Percentiles rank a stretch among this genome's conserved stretches.
Evolutionary conservation across 306 rosid species (phyloP).

Genomic region (Prosopis cineraria): DNA sequence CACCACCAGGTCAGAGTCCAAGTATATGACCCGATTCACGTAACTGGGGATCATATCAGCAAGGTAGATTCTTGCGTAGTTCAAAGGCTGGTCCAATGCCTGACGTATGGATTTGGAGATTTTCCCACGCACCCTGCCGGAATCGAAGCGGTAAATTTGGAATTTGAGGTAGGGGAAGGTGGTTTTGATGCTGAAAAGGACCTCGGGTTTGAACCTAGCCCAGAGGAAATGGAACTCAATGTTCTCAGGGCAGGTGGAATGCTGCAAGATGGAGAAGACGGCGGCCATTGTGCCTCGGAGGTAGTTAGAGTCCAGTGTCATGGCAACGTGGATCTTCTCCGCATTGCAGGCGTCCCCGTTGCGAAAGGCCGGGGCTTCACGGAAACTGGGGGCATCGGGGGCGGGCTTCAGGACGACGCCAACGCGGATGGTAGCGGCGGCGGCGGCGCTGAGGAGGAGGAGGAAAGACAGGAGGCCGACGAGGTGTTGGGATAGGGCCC

Average conservation of each 20-base stretch:
- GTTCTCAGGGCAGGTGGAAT: slow-evolving; percentile 75
- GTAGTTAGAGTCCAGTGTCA: slow-evolving; percentile 89
- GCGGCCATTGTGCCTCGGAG: slow-evolving; percentile 86
- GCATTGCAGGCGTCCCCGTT: slow-evolving; percentile 57
- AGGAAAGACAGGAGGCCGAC: slow-evolving; percentile 21
- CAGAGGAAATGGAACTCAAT: slow-evolving; percentile 79
- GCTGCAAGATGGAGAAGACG: slow-evolving; percentile 72
- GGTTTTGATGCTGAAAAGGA: slow-evolving; percentile 64
- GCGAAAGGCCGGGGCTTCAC: slow-evolving; percentile 75
- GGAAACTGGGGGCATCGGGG: slow-evolving; percentile 48
- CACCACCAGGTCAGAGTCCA: slow-evolving; percentile 80
- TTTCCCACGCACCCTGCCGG: slow-evolving; percentile 67
- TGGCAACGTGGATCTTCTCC: slow-evolving; percentile 66
- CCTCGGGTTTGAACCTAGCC: slow-evolving; percentile 61
- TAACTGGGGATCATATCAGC: slow-evolving; percentile 64
- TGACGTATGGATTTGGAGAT: slow-evolving; percentile 79
- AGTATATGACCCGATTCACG: slow-evolving; percentile 68
- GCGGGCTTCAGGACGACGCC: slow-evolving; percentile 56
- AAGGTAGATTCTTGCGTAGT: slow-evolving; percentile 79
- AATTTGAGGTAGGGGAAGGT: slow-evolving; percentile 83
- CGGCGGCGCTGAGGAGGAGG: background rate
- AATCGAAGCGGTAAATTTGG: slow-evolving; percentile 63
- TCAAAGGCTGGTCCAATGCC: slow-evolving; percentile 83
- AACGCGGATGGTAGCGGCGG: slow-evolving; percentile 44
- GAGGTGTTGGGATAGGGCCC: background rate